A percentile compares a stretch with the other conserved stretches of the same genome.
Conservation (phyloP, 305 asterid species). For the Rubia balearica region DNA sequence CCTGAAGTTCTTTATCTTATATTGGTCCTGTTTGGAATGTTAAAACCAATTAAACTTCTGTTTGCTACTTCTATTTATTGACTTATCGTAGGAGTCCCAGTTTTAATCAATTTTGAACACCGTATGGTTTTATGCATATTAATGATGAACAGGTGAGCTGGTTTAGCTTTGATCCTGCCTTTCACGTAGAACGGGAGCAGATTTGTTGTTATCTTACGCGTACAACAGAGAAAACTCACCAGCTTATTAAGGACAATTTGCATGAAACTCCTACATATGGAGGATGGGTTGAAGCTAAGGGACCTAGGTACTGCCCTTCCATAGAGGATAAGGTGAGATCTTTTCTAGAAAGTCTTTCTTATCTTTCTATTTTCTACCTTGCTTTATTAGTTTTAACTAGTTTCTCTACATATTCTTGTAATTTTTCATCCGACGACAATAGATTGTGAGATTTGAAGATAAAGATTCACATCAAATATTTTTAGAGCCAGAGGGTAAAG, state of each 20-base stretch:
- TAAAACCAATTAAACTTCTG: background rate
- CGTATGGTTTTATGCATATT: constrained; percentile 14
- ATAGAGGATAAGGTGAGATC: constrained; percentile 84
- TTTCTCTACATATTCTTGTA: background rate
- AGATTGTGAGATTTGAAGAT: constrained; percentile 93
- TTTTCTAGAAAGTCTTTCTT: background rate
- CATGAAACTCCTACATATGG: constrained; percentile 99
- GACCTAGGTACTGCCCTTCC: constrained; percentile 99
- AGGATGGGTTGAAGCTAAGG: constrained; percentile 99
- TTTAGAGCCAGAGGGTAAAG: constrained; percentile 98
- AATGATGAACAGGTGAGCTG: constrained; percentile 67
- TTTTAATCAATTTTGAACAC: background rate
- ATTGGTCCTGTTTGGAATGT: background rate
- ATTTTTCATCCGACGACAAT: constrained; percentile 16
- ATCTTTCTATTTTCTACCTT: background rate
- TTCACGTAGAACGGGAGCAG: constrained; percentile 81
- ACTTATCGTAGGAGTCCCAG: background rate
- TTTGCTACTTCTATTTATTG: background rate
- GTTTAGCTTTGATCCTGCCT: constrained; percentile 94
- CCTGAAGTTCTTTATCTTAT: background rate
- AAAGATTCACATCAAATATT: constrained; percentile 98
- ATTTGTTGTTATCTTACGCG: constrained; percentile 98
- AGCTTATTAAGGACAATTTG: constrained; percentile 76
- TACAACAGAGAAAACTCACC: constrained; percentile 86
- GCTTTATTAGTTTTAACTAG: background rate